These are phyloP conservation scores for Flaveria sonorensis DNA, from an alignment of 129 eudicot genomes.

Conservation along the genomic window DNA sequence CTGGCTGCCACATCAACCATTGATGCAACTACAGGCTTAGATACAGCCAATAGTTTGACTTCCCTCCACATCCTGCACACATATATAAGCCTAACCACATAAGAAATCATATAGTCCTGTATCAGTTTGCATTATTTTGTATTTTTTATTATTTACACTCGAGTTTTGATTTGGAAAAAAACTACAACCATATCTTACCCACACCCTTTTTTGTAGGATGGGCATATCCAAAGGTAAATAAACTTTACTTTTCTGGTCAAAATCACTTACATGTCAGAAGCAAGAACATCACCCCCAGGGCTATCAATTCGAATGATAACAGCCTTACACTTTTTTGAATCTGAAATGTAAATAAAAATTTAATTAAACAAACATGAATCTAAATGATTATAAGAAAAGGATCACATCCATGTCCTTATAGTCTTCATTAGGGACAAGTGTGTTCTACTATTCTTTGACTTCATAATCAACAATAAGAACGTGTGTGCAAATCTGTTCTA, in stretches of 20 bases:
- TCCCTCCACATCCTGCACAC: conserved; percentile 91
- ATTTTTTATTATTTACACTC: neutral
- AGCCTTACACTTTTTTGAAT: conserved; percentile 67
- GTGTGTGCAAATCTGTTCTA: neutral
- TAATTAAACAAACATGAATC: neutral
- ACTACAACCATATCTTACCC: neutral
- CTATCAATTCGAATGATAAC: conserved; percentile 86
- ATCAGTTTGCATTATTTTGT: neutral
- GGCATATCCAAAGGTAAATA: neutral
- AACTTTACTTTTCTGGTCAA: neutral
- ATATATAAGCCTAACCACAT: neutral
- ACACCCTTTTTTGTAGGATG: neutral
- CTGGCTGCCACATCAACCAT: conserved; percentile 98
- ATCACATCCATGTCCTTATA: too few species aligned
- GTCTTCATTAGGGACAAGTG: too few species aligned
- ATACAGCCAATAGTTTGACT: conserved; percentile 68
- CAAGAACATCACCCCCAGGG: conserved; percentile 98
- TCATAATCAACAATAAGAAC: neutral
- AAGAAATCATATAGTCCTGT: neutral
- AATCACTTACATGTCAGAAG: conserved; percentile 85
- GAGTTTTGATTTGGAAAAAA: too few species aligned
- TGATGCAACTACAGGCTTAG: conserved; percentile 86
- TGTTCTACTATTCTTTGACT: too few species aligned
- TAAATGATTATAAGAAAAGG: neutral
- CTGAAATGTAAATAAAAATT: conserved; percentile 41